Conservation (phyloP, 2,329 filamentous ascomycete species). For the Sporothrix protearum region DNA sequence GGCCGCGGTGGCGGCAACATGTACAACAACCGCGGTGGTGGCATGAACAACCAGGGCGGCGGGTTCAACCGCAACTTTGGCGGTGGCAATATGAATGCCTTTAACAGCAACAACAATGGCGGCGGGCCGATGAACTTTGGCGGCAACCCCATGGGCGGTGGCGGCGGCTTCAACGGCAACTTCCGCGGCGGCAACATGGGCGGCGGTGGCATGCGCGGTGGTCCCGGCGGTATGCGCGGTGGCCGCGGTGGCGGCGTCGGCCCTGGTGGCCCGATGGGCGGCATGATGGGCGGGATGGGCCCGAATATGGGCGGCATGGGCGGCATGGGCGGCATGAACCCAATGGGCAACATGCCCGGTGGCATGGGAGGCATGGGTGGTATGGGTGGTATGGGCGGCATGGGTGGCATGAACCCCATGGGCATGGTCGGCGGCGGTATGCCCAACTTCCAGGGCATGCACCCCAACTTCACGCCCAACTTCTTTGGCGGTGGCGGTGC, state of each 20-base stretch:
- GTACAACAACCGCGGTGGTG: slow-evolving; percentile 36
- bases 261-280: slow-evolving; percentile 38
- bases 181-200: slow-evolving; percentile 40
- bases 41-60: slow-evolving; percentile 27
- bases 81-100: slow-evolving; percentile 44
- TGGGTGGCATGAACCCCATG: slow-evolving; percentile 42
- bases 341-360: slow-evolving; percentile 38
- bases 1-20: slow-evolving; percentile 38
- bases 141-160: slow-evolving; percentile 44
- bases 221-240: slow-evolving; percentile 41
- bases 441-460: slow-evolving; percentile 66
- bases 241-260: slow-evolving; percentile 35
- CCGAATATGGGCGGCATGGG: slow-evolving; percentile 39
- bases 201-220: slow-evolving; percentile 47
- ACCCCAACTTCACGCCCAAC: slow-evolving; percentile 66
- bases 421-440: slow-evolving; percentile 47
- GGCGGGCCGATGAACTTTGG: slow-evolving; percentile 46
- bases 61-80: slow-evolving; percentile 42
- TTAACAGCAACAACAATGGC: slow-evolving; percentile 38
- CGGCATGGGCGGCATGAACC: slow-evolving; percentile 35
- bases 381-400: slow-evolving; percentile 42
- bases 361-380: slow-evolving; percentile 37
- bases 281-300: slow-evolving; percentile 43
- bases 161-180: slow-evolving; percentile 47
- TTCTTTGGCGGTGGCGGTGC: slow-evolving; percentile 59